Evolutionary conservation across 306 rosid species (phyloP), one percentile per base, ranked within the genome.

Genomic region (Begonia masoniana): DNA sequence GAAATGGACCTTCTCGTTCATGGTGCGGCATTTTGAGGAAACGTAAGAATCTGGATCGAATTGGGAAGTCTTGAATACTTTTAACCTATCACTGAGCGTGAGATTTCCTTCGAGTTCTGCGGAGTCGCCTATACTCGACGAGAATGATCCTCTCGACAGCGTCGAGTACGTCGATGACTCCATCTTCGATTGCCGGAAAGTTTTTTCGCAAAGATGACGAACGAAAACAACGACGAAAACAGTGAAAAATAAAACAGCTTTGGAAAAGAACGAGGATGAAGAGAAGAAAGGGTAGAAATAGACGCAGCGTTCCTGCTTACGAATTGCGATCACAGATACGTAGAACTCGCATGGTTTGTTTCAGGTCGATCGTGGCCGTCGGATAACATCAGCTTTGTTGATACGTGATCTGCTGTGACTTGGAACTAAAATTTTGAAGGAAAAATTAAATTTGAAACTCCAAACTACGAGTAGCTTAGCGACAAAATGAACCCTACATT

Each of bases 1-100:
- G 51, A 39, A 13, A 15, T 43, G 15, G 46, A 82, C 95, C 94
- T 86, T 91, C 47, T 91, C 96, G 26, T 69, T 70, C 88, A 86
- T 83, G 75, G 62, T 64, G 41, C 74, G 81, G 50, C 81, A 83
- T 86, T 86, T 91, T 76, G 88, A 60, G 58, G 80, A 62, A 60
- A 91, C 70, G 51, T 69, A 83, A 47, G 51, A 65, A 53, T 83
- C 74, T 43, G 94, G 78, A 63, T 86, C 83, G 57, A 78, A 91
- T 14, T 64, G 10, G 13, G 91, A 76, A 8, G 81, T 55, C 41
- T 86, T 91, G 81, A 83, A 91, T 53, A 51, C 69, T 75, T 69
- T 77, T 12, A 83, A 82, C 71, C 62, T 75, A 0, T 86, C 99
- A 54, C 73, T 81, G 63, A 91, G 96, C 1, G 82, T 62, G 46